Percentiles rank a stretch among this genome's conserved stretches.
phyloP scores from a whole-genome alignment of 75 land plant genomes.

The Cupressus sempervirens region DNA sequence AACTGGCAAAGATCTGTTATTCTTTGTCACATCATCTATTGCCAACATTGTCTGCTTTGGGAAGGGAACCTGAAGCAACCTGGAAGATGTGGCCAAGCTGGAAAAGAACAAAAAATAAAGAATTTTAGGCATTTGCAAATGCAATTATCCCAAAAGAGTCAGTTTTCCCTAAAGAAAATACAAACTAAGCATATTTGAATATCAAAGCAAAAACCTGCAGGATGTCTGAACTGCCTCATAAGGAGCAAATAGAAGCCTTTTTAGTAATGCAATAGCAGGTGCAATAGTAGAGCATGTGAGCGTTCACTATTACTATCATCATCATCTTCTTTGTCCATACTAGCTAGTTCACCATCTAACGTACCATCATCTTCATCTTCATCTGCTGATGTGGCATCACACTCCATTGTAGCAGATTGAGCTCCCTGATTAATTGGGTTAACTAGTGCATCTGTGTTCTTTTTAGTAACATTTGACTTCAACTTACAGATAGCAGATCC shows the following conservation, averaged over 20 bases:
- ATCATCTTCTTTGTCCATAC: conserved; percentile 84
- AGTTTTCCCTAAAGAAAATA: background rate
- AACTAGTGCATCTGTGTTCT: conserved; percentile 45
- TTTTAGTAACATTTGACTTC: conserved; percentile 31
- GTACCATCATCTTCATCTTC: conserved; percentile 99
- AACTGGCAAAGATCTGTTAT: conserved; percentile 26
- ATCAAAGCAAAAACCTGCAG: conserved; percentile 63
- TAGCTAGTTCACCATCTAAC: conserved; percentile 83
- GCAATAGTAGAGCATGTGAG: conserved; percentile 49
- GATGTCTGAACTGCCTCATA: conserved; percentile 90
- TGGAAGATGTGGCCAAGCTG: conserved; percentile 97
- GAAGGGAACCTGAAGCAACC: conserved; percentile 97
- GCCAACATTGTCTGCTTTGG: conserved; percentile 95
- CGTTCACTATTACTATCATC: conserved; percentile 81
- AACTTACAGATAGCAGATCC: conserved; percentile 30
- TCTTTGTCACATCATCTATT: conserved; percentile 73
- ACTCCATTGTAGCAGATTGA: conserved; percentile 49
- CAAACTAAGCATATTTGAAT: background rate
- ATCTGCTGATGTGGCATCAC: conserved; percentile 92
- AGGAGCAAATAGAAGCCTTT: conserved; percentile 80
- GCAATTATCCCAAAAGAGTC: background rate
- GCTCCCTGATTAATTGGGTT: conserved; percentile 51
- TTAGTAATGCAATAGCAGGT: conserved; percentile 82
- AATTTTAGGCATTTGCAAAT: background rate
- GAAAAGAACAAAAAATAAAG: conserved; percentile 6